These are phyloP conservation scores for Paracoccidioides brasiliensis DNA, from an alignment of 2,329 filamentous ascomycete genomes.

Conservation along the genomic window DNA sequence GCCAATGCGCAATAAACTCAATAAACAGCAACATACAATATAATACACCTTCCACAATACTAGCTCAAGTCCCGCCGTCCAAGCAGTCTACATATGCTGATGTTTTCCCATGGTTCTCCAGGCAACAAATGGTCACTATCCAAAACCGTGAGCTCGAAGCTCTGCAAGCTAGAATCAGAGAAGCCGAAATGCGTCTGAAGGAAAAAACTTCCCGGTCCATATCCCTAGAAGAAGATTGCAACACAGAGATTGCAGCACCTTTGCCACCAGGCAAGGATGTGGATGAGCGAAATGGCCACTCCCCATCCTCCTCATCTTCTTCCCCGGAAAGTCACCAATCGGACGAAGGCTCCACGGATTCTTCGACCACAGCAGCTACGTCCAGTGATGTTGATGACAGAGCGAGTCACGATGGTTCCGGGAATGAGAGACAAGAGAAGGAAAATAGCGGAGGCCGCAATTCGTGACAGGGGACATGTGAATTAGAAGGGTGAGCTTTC, in stretches of 20 bases:
- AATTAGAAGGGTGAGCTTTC: not conserved
- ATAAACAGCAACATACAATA: not conserved
- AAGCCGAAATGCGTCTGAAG: conserved; percentile 69
- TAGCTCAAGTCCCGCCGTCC: not conserved
- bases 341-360: conserved; percentile 15
- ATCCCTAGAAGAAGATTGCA: conserved; percentile 8
- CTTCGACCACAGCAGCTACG: conserved; percentile 13
- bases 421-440: not conserved
- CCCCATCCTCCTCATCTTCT: conserved; percentile 8
- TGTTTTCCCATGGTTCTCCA: conserved; percentile 23
- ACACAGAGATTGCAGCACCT: conserved; percentile 11
- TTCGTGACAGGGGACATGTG: not conserved
- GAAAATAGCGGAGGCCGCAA: not conserved
- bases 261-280: conserved; percentile 11
- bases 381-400: conserved; percentile 9
- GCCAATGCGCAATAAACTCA: not conserved
- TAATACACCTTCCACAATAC: not conserved
- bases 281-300: conserved; percentile 9
- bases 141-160: conserved; percentile 71
- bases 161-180: conserved; percentile 69
- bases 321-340: conserved; percentile 13
- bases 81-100: conserved; percentile 10
- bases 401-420: not conserved
- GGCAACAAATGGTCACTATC: conserved; percentile 64
- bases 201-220: conserved; percentile 14